Percentiles rank a stretch among this genome's conserved stretches.
Conservation (phyloP, 257 asterid species). For the Anisodus tanguticus region DNA sequence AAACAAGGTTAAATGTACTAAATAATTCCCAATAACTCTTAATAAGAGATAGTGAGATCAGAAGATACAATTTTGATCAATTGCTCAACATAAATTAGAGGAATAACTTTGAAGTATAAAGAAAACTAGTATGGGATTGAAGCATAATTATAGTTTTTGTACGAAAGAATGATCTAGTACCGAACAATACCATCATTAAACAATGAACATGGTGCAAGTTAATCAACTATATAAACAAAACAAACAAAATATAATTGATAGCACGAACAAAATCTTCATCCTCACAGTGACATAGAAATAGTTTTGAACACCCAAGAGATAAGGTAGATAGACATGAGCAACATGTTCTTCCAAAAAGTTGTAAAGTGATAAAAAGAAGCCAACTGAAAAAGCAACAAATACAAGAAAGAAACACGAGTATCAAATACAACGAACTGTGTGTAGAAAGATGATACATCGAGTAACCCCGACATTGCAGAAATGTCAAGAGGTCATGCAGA, state of each 20-base stretch:
- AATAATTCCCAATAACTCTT: background rate
- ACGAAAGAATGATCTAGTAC: background rate
- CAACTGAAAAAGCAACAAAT: constrained; percentile 27
- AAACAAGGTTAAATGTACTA: background rate
- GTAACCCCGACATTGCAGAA: constrained; percentile 84
- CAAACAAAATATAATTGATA: background rate
- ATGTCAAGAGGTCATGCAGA: constrained; percentile 79
- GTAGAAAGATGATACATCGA: constrained; percentile 66
- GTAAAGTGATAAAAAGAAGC: constrained; percentile 25
- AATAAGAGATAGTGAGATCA: background rate
- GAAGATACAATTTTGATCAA: background rate
- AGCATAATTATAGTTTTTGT: background rate
- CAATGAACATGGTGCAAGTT: background rate
- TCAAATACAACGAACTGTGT: constrained; percentile 28
- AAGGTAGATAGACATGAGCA: background rate
- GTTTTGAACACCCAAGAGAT: background rate
- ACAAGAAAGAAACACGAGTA: constrained; percentile 1
- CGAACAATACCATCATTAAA: background rate
- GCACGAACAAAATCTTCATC: background rate
- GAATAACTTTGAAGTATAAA: constrained; percentile 12
- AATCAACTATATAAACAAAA: constrained; percentile 12
- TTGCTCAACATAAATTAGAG: background rate
- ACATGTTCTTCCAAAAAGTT: constrained; percentile 22
- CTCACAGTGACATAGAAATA: background rate
- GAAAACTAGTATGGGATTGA: background rate